phyloP scores from a whole-genome alignment of 2,329 filamentous ascomycete genomes.

The Scytalidium sp. region DNA sequence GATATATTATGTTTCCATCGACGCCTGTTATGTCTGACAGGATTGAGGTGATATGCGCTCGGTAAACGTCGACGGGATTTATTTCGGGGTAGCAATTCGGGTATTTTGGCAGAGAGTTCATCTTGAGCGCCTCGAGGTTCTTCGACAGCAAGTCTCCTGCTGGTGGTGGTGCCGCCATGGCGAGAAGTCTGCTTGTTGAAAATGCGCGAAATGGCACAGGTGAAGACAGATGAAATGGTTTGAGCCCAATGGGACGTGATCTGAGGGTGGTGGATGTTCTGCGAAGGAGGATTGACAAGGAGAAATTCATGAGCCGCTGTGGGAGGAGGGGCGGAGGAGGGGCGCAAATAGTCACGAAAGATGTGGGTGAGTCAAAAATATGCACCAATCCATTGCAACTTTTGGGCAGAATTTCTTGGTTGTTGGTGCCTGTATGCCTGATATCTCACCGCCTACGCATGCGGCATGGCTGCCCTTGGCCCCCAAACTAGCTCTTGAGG shows the following conservation, averaged over 20 bases:
- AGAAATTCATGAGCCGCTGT: slow-evolving; percentile 21
- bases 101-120: slow-evolving; percentile 32
- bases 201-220: slow-evolving; percentile 11
- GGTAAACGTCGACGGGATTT: slow-evolving; percentile 79
- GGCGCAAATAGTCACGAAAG: not conserved
- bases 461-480: not conserved
- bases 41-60: slow-evolving; percentile 69
- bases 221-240: slow-evolving; percentile 4
- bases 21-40: slow-evolving; percentile 68
- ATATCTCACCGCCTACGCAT: not conserved
- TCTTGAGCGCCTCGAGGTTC: slow-evolving; percentile 23
- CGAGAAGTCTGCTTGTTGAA: slow-evolving; percentile 9
- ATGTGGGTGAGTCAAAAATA: slow-evolving; percentile 1
- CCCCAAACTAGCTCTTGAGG: not conserved
- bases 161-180: slow-evolving; percentile 17
- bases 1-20: slow-evolving; percentile 68
- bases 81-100: slow-evolving; percentile 61
- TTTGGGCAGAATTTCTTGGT: slow-evolving; percentile 1
- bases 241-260: slow-evolving; percentile 4
- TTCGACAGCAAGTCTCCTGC: slow-evolving; percentile 16
- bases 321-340: slow-evolving; percentile 8
- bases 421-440: not conserved
- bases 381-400: not conserved
- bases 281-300: slow-evolving; percentile 14
- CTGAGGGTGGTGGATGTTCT: slow-evolving; percentile 11